phyloP scores from a whole-genome alignment of 257 asterid genomes.

The Salvia splendens region DNA sequence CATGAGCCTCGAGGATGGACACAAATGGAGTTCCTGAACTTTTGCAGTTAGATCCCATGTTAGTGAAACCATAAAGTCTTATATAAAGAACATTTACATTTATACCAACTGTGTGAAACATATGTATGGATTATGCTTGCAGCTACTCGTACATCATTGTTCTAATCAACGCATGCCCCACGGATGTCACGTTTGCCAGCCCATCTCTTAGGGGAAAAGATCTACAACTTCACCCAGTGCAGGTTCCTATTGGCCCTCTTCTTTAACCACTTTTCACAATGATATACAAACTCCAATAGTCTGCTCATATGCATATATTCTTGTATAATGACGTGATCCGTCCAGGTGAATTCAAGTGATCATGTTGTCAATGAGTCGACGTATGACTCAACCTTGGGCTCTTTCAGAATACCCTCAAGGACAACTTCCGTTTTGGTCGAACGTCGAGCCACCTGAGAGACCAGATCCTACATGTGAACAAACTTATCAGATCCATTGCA shows the following conservation, averaged over 20 bases:
- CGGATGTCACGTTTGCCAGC: slow-evolving; percentile 49
- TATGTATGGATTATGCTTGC: slow-evolving; percentile 31
- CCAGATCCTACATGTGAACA: background rate
- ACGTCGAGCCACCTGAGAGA: slow-evolving; percentile 39
- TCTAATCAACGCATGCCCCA: slow-evolving; percentile 64
- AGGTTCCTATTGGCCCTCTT: slow-evolving; percentile 48
- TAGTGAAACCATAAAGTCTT: slow-evolving; percentile 30
- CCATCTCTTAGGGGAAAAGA: slow-evolving; percentile 55
- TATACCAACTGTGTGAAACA: slow-evolving; percentile 25
- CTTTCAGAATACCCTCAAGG: slow-evolving; percentile 71
- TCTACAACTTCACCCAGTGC: slow-evolving; percentile 78
- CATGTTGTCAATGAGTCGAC: slow-evolving; percentile 60
- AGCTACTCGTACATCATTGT: slow-evolving; percentile 73
- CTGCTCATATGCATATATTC: background rate
- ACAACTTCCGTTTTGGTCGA: slow-evolving; percentile 79
- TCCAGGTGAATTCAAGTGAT: slow-evolving; percentile 71
- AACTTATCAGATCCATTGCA: background rate
- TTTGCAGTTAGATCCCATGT: slow-evolving; percentile 75
- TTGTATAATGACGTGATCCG: slow-evolving; percentile 13
- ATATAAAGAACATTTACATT: background rate
- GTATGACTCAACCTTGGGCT: slow-evolving; percentile 64
- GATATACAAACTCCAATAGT: background rate
- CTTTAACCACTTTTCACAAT: background rate
- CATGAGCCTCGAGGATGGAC: slow-evolving; percentile 93
- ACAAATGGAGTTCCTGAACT: slow-evolving; percentile 67